Evolutionary conservation across 805 yeast genomes (phyloP), one percentile per base, ranked within the genome.

Genomic region (Ogataea neopini): DNA sequence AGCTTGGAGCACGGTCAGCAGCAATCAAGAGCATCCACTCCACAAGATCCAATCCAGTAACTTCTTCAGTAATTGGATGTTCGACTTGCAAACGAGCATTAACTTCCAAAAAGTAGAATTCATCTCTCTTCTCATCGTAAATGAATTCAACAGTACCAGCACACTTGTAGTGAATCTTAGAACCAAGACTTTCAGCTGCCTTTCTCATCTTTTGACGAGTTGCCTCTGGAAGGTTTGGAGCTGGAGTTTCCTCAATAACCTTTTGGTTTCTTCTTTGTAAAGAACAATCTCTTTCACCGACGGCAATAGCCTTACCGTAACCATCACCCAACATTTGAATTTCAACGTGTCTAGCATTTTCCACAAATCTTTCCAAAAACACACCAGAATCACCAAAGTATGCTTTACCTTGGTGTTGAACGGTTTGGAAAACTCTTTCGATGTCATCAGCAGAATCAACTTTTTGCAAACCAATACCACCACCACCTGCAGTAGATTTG

Each of bases 111-210:
- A 92, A 92, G 73, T 92, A 92, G 67, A 92, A 94, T 64, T 85
- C 94, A 64, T 91, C 92, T 58, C 96, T 74, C 46, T 68, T 75
- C 61, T 86, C 85, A 64, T 94, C 98, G 63, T 88, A 92, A 60
- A 92, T 91, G 66, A 84, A 92, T 70, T 92, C 99, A 59, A 94
- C 96, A 6, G 99, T 92, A 67, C 98, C 99, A 34, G 98, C 99
- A 70, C 96, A 83, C 70, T 88, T 90, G 72, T 94, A 92, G 59
- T 88, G 84, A 84, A 94, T 81, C 20, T 85, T 72, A 2, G 90
- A 71, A 40, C 85, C 97, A 52, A 92, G 74, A 45, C 82, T 84
- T 66, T 88, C 96, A 36, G 97, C 88, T 36, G 97, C 92, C 44
- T 74, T 72, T 69, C 91, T 81, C 86, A 92, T 83, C 44, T 73